Percentiles rank a stretch among this genome's conserved stretches.
These are phyloP conservation scores for Trichosporon sp. DNA, from an alignment of 1,284 basidiomycete species.

Conservation along the genomic window DNA sequence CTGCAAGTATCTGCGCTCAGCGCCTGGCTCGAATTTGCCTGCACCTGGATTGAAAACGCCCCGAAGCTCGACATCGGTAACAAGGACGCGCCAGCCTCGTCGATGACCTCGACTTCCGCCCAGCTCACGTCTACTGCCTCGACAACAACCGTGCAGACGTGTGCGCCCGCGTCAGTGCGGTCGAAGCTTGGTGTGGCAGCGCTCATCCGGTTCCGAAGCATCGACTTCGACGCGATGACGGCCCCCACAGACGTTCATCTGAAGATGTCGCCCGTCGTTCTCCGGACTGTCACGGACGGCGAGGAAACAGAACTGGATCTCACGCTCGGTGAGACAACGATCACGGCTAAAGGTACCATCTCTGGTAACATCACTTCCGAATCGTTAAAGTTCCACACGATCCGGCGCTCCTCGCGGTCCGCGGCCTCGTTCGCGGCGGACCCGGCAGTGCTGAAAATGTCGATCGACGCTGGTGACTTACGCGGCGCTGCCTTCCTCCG, in stretches of 20 bases:
- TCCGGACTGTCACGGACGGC: constrained; percentile 40
- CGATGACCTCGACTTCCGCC: neutral
- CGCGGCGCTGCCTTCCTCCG: constrained; percentile 68
- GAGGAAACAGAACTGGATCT: constrained; percentile 55
- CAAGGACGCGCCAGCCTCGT: neutral
- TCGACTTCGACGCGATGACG: constrained; percentile 69
- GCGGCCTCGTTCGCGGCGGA: constrained; percentile 32
- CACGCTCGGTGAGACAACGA: constrained; percentile 60
- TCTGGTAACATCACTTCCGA: constrained; percentile 66
- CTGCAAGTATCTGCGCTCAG: constrained; percentile 44
- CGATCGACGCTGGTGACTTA: constrained; percentile 68
- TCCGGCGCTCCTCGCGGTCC: constrained; percentile 54
- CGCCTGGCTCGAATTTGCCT: constrained; percentile 43
- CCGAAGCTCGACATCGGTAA: constrained; percentile 28
- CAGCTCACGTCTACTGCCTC: neutral
- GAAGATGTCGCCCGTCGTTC: constrained; percentile 56
- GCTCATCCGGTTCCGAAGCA: constrained; percentile 64
- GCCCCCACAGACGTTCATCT: constrained; percentile 58
- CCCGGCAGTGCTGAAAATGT: constrained; percentile 63
- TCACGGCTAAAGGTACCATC: constrained; percentile 67
- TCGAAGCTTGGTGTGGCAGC: constrained; percentile 45
- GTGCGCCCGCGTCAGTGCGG: neutral
- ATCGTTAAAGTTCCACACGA: constrained; percentile 69
- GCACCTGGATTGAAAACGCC: constrained; percentile 44
- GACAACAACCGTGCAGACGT: neutral